Evolutionary conservation across 2,329 filamentous ascomycete genomes (phyloP).

Genomic region (Claviceps purpurea): DNA sequence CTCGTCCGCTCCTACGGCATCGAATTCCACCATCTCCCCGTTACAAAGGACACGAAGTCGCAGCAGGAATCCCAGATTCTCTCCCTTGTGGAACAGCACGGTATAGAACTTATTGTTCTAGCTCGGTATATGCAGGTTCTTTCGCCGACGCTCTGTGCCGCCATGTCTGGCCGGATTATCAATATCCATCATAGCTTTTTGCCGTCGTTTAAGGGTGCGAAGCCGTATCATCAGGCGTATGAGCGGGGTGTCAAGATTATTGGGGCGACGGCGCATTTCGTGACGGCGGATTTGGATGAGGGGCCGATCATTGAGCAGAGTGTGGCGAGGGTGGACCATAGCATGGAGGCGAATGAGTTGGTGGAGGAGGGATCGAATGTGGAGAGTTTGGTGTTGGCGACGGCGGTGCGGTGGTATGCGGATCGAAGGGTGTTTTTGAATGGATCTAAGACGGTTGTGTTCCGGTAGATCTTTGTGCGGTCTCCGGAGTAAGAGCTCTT

Average conservation of each 20-base stretch:
- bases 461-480: constrained; percentile 20
- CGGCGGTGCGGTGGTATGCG: constrained; percentile 73
- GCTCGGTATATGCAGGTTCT: constrained; percentile 84
- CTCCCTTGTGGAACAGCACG: constrained; percentile 52
- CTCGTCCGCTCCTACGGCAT: constrained; percentile 63
- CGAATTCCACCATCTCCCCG: constrained; percentile 68
- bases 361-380: constrained; percentile 73
- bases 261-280: constrained; percentile 74
- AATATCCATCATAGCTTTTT: constrained; percentile 85
- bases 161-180: constrained; percentile 78
- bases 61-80: constrained; percentile 61
- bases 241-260: constrained; percentile 83
- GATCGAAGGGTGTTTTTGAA: constrained; percentile 69
- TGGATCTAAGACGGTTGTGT: constrained; percentile 68
- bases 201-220: constrained; percentile 77
- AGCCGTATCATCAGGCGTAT: constrained; percentile 79
- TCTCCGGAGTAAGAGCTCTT: too few relatives aligned
- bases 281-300: constrained; percentile 74
- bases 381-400: constrained; percentile 69
- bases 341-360: constrained; percentile 60
- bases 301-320: constrained; percentile 82
- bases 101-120: constrained; percentile 66
- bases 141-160: constrained; percentile 57
- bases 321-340: constrained; percentile 63
- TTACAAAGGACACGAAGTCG: constrained; percentile 63